A percentile compares a stretch with the other conserved stretches of the same genome.
Conservation (phyloP, 2,329 filamentous ascomycete genomes). For the Podosphaera aphanis region DNA sequence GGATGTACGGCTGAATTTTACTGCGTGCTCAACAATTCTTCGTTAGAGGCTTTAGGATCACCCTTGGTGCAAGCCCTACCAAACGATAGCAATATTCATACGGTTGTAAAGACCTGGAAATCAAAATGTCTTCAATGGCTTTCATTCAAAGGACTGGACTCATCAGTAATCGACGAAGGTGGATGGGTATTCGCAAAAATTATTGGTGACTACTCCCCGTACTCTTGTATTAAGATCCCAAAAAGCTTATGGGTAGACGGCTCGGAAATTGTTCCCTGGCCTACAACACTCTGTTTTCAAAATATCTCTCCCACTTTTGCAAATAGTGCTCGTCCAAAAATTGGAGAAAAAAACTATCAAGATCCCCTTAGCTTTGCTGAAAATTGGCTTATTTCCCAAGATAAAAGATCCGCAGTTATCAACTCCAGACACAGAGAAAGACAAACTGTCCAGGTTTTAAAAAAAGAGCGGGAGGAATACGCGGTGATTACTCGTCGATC, state of each 20-base stretch:
- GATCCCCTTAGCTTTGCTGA: conserved; percentile 18
- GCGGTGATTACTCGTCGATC: conserved; percentile 21
- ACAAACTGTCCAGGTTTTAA: conserved; percentile 16
- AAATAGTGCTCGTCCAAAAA: conserved; percentile 3
- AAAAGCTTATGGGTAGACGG: conserved; percentile 9
- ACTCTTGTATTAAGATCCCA: conserved; percentile 9
- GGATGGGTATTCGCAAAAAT: conserved; percentile 16
- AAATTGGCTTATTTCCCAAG: conserved; percentile 16
- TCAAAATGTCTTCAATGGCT: conserved; percentile 16
- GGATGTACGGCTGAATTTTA: conserved; percentile 15
- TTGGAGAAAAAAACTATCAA: conserved; percentile 2
- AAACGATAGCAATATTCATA: conserved; percentile 5
- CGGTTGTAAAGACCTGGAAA: conserved; percentile 13
- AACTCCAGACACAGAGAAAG: conserved; percentile 28
- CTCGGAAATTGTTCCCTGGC: conserved; percentile 15
- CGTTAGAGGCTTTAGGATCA: background rate
- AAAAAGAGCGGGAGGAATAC: conserved; percentile 21
- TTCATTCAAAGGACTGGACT: conserved; percentile 12
- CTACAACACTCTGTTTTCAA: conserved; percentile 15
- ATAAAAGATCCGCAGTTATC: conserved; percentile 22
- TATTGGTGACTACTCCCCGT: conserved; percentile 7
- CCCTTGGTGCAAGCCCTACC: conserved; percentile 3
- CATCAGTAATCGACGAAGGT: conserved; percentile 10
- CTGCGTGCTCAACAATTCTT: background rate
- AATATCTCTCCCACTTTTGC: background rate